Evolutionary conservation across 2,329 filamentous ascomycete genomes (phyloP).

Genomic region (Clarireedia homoeocarpa): DNA sequence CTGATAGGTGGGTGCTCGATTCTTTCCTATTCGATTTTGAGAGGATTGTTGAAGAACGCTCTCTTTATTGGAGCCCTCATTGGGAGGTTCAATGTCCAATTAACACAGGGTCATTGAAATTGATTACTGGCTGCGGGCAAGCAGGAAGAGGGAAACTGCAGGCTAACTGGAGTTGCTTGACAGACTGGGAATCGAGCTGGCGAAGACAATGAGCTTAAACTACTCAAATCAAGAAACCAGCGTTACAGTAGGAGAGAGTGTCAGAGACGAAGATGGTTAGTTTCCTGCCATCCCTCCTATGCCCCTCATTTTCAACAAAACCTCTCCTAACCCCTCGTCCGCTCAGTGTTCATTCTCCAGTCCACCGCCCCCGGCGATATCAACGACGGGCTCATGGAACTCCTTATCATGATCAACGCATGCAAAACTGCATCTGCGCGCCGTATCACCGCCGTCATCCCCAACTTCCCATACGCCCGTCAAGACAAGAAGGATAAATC

Average conservation of each 20-base stretch:
- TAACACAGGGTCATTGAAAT: too few relatives aligned
- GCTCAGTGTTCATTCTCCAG: conserved; percentile 85
- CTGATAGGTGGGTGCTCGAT: conserved; percentile 17
- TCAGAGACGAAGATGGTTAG: conserved; percentile 84
- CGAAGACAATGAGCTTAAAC: conserved; percentile 72
- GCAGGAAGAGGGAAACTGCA: conserved; percentile 1
- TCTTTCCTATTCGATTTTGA: not conserved
- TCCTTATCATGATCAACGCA: conserved; percentile 96
- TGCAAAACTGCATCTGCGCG: conserved; percentile 80
- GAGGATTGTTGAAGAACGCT: not conserved
- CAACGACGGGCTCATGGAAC: conserved; percentile 97
- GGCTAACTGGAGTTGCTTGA: not conserved
- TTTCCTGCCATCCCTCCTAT: not conserved
- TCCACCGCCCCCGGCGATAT: conserved; percentile 93
- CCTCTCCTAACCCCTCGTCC: not conserved
- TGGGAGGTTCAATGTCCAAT: too few relatives aligned
- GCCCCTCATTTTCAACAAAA: not conserved
- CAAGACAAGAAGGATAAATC: conserved; percentile 98
- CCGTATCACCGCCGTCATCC: conserved; percentile 89
- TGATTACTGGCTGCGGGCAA: not conserved
- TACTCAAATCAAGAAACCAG: conserved; percentile 84
- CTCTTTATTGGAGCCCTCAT: not conserved
- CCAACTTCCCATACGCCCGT: conserved; percentile 92
- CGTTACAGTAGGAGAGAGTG: conserved; percentile 91
- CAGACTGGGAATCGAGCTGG: conserved; percentile 69